These are phyloP conservation scores for Leccinum subrobustum DNA, from an alignment of 1,284 basidiomycete species.

Conservation along the genomic window DNA sequence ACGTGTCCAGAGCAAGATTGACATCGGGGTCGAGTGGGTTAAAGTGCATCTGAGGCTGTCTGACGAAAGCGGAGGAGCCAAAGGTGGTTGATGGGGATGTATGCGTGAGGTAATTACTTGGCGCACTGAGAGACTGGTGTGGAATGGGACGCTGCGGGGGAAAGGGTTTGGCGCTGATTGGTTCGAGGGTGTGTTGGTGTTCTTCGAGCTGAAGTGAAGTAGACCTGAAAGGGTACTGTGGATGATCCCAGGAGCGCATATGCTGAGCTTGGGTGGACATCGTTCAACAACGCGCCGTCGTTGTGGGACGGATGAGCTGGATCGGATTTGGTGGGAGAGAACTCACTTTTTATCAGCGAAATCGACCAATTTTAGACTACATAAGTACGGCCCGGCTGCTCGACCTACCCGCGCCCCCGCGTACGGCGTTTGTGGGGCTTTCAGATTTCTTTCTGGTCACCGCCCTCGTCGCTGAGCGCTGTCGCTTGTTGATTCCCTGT, in stretches of 20 bases:
- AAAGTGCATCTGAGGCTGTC: slow-evolving; percentile 11
- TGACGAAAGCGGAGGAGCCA: slow-evolving; percentile 13
- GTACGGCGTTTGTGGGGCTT: neutral
- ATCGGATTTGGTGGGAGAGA: neutral
- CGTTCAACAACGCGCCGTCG: neutral
- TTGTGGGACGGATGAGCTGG: neutral
- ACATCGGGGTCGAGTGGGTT: slow-evolving; percentile 6
- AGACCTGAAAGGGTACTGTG: slow-evolving; percentile 20
- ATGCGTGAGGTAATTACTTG: slow-evolving; percentile 14
- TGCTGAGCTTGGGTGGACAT: slow-evolving; percentile 28
- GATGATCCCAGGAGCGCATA: slow-evolving; percentile 23
- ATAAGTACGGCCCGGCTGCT: neutral
- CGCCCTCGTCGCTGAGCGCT: neutral
- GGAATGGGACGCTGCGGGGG: slow-evolving; percentile 17
- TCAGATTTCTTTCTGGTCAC: neutral
- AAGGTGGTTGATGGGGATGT: slow-evolving; percentile 12
- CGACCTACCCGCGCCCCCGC: neutral
- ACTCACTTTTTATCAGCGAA: neutral
- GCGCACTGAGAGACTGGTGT: slow-evolving; percentile 6
- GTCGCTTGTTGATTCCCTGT: neutral
- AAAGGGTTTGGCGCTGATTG: slow-evolving; percentile 7
- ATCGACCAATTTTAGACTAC: neutral
- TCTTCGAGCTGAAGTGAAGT: slow-evolving; percentile 42
- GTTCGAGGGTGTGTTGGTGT: slow-evolving; percentile 25
- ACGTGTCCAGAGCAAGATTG: slow-evolving; percentile 15